Base-by-base conservation (phyloP, 2,329 filamentous ascomycete genomes). In the Phyllosticta citribraziliensis region DNA sequence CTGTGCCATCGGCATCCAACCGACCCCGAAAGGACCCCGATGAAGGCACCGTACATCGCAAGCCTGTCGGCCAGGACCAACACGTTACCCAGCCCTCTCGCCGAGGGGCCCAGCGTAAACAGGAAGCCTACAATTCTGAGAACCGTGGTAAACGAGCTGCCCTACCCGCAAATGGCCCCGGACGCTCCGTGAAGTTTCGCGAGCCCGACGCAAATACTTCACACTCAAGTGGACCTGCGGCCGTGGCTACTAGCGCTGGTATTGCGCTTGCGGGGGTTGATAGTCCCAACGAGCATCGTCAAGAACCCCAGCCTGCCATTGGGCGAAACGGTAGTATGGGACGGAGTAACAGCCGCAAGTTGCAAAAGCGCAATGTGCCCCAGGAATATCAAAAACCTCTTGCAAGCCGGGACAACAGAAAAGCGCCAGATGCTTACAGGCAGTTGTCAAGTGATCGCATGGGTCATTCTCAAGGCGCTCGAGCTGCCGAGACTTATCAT, bases 361-460 rank as follows among this genome's bases (percentile, higher is more conserved):
- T 71, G 56, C 65, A 69, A 60, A 71, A 72, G 57, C 66, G 65
- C 19, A 63, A 60, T 8, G 60, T 53, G 25, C 64, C 57, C 17
- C 55, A 64, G 24, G 64, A 63, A 12, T 62, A 65, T 19, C 51
- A 59, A 4, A 22, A 24, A 25, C n/a, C 33, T 24, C 40, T n/a
- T 47, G 55, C 30, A 10, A 62, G 25, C 22, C 55, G 52, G 56
- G 56, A 62, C 9, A 22, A 25, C 17, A 53, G 52, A 5, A 56
- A n/a, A 4, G 24, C 54, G 8, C 62, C 69, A 55, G 70, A 65
- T n/a, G 71, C 69, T 20, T 72, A 72, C 56, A 70, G 70, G 64
- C 70, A 74, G 56, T 70, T 76, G 66, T 72, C 76, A 47, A 69
- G 71, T 57, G 70, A 76, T 27, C 72, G 71, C 11, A 69, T 70